Base-by-base conservation (phyloP, 768 basidiomycete genomes). In the Mycena latifolia region DNA sequence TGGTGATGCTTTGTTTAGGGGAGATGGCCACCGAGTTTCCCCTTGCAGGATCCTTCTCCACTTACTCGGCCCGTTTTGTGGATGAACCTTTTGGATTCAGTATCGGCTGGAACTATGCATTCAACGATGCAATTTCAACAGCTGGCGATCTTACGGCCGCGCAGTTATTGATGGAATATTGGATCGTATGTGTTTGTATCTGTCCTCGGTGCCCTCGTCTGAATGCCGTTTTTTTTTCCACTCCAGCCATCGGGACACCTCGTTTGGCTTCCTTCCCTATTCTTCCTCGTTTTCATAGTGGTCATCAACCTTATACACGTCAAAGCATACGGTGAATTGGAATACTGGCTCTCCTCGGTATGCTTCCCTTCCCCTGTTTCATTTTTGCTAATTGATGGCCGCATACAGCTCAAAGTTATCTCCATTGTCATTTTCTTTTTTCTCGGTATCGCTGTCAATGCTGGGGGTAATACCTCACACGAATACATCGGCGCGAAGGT, bases 11-110 rank as follows among this genome's bases (percentile, higher is more conserved):
- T 3, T 79, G 94, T 25, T 81, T 94, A 20, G 93, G 93, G 33
- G 93, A 94, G 75, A 94, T 94, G 92, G 91, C 91, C 0, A 94
- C 93, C 0, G 93, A 94, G 69, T 94, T 94, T 69, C 93, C 93
- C 33, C 85, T 94, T 4, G 90, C 93, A 35, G 37, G 37, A 39
- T 95, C 94, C 14, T 97, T 96, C 83, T 94, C 92, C 69, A 87
- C 91, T 0, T 95, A 95, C 72, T 84, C 92, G 0, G 90, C 88
- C 2, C 90, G 95, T 1, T 96, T 95, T 67, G 92, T 93, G 2
- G 31, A 46, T 37, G 45, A 46, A 29, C 33, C 81, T 93, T 62
- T 55, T 20, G 61, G 53, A 10, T 62, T 62, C 45, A 48, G 45
- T 54, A 46, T 63, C 14, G 46, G 53, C 3, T 95, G 92, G 92